Evolutionary conservation across 305 asterid genomes (phyloP).

Genomic region (Salvia sclarea): DNA sequence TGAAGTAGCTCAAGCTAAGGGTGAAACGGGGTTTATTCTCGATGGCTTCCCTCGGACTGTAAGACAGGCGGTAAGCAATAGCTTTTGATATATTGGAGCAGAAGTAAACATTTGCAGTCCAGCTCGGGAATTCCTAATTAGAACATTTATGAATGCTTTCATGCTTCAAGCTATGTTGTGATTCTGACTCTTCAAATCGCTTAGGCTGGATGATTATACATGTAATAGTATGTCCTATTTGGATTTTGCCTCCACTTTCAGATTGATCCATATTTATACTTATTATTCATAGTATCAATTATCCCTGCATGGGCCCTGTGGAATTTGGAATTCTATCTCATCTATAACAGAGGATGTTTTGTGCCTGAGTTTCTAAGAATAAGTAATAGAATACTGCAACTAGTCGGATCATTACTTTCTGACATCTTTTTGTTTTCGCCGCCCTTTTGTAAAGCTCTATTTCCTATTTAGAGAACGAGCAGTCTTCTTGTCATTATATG

Average conservation of each 20-base stretch:
- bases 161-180: conserved; percentile 1
- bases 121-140: not conserved
- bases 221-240: not conserved
- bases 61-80: conserved; percentile 79
- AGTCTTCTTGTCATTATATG: not conserved
- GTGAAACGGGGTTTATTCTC: conserved; percentile 84
- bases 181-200: conserved; percentile 2
- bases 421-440: not conserved
- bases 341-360: not conserved
- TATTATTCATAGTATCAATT: not conserved
- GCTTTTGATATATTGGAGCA: not conserved
- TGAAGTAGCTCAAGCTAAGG: conserved; percentile 72
- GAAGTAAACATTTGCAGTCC: not conserved
- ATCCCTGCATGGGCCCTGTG: not conserved
- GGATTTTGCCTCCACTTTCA: not conserved
- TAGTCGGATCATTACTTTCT: not conserved
- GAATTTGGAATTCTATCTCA: not conserved
- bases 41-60: conserved; percentile 98
- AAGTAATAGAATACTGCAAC: not conserved
- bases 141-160: conserved; percentile 1
- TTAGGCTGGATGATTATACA: not conserved
- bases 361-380: not conserved
- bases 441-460: not conserved
- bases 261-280: not conserved
- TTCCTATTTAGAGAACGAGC: not conserved